Conservation (phyloP, 345 rosid genomes). For the Dipteronia sinensis region DNA sequence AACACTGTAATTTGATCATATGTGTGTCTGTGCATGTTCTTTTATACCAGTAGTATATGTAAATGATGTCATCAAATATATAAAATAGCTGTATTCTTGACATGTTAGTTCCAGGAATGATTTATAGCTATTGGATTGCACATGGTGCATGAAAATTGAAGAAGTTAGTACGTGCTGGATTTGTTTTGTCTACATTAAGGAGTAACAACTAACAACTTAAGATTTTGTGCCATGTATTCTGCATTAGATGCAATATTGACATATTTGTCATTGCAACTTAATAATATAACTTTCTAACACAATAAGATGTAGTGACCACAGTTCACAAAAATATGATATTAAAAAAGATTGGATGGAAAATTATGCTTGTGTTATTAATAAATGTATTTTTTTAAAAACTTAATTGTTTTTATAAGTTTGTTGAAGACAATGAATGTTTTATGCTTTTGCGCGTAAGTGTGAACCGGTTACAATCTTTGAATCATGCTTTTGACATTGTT, state of each 20-base stretch:
- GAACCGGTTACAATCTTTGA: background rate
- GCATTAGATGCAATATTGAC: conserved; percentile 5
- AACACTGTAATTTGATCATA: background rate
- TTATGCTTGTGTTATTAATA: background rate
- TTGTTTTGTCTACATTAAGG: background rate
- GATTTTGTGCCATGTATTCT: background rate
- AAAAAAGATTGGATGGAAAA: background rate
- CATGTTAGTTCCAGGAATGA: background rate
- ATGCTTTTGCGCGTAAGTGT: background rate
- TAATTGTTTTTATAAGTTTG: background rate
- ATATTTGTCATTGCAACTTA: background rate
- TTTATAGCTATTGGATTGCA: background rate
- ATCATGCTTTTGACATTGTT: background rate
- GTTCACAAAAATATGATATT: background rate
- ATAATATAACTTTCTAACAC: background rate
- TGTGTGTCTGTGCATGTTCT: conserved; percentile 1
- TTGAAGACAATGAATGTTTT: background rate
- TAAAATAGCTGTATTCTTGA: background rate
- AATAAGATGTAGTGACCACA: background rate
- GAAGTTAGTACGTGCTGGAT: background rate
- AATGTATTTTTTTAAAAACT: background rate
- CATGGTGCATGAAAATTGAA: background rate
- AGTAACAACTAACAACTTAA: background rate
- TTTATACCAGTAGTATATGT: background rate
- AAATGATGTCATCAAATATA: conserved; percentile 6